These are phyloP conservation scores for Dactylellina sp. DNA, from an alignment of 2,329 filamentous ascomycete species.

Conservation along the genomic window DNA sequence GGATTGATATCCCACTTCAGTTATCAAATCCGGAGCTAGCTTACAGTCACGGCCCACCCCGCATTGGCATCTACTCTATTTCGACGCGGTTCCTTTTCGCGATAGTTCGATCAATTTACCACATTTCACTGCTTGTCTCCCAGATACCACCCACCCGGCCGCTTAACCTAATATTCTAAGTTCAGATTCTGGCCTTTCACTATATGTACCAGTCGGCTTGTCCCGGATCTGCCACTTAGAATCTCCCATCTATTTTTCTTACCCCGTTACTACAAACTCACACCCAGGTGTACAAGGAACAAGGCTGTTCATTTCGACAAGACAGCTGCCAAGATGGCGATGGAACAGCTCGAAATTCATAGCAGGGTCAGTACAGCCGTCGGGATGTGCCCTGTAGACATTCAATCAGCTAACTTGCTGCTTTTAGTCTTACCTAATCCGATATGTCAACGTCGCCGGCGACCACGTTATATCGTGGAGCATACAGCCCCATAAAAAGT, in stretches of 20 bases:
- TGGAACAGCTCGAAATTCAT: conserved; percentile 96
- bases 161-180: no score
- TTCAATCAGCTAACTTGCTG: conserved; percentile 24
- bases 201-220: conserved; percentile 8
- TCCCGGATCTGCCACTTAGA: not conserved
- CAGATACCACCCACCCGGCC: no score
- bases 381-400: conserved; percentile 23
- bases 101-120: conserved; percentile 10
- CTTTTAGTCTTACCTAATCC: conserved; percentile 90
- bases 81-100: conserved; percentile 42
- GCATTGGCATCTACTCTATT: conserved; percentile 14
- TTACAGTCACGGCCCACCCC: conserved; percentile 17
- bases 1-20: conserved; percentile 20
- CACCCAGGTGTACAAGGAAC: conserved; percentile 8
- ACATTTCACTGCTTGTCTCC: not conserved
- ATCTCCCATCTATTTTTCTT: not conserved
- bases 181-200: no score
- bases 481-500: conserved; percentile 97
- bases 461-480: conserved; percentile 97
- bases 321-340: conserved; percentile 67
- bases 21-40: conserved; percentile 14
- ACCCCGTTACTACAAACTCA: not conserved
- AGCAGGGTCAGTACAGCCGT: conserved; percentile 78
- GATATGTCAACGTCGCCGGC: conserved; percentile 92
- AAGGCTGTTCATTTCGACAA: conserved; percentile 21